A percentile compares a stretch with the other conserved stretches of the same genome.
Conservation (phyloP, 768 basidiomycete species). For the Porpolomopsis calyptriformis region DNA sequence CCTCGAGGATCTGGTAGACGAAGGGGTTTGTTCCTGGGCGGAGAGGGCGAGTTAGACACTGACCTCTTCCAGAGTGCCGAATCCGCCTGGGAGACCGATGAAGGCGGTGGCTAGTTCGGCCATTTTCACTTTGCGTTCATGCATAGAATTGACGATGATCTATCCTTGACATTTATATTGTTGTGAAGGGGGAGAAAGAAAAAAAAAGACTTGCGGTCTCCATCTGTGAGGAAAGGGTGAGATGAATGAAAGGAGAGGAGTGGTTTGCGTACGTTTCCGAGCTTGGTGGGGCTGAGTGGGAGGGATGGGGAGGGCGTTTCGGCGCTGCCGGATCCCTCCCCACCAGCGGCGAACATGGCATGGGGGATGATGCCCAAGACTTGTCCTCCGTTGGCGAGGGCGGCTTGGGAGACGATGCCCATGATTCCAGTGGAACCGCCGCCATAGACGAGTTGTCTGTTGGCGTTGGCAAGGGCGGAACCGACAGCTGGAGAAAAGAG, state of each 20-base stretch:
- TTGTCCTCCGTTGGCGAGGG: slow-evolving; percentile 53
- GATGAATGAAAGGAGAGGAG: not conserved
- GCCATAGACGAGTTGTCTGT: slow-evolving; percentile 72
- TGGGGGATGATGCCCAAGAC: slow-evolving; percentile 72
- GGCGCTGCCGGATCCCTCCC: slow-evolving; percentile 34
- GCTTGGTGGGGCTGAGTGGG: slow-evolving; percentile 8
- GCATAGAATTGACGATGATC: slow-evolving; percentile 75
- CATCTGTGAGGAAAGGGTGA: slow-evolving; percentile 11
- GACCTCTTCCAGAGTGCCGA: slow-evolving; percentile 95
- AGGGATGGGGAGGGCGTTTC: slow-evolving; percentile 16
- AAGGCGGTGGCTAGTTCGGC: slow-evolving; percentile 72
- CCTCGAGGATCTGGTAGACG: slow-evolving; percentile 62
- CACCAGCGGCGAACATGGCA: slow-evolving; percentile 60
- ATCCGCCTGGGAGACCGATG: slow-evolving; percentile 85
- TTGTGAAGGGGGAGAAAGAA: too few relatives aligned
- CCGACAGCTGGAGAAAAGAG: slow-evolving; percentile 50
- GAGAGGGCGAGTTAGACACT: slow-evolving; percentile 5
- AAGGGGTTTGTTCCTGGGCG: not conserved
- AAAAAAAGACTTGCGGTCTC: slow-evolving; percentile 23
- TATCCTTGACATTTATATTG: too few relatives aligned
- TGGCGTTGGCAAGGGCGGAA: slow-evolving; percentile 48
- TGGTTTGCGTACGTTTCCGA: slow-evolving; percentile 11
- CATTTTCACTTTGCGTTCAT: slow-evolving; percentile 88
- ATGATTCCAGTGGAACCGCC: slow-evolving; percentile 79
- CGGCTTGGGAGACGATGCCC: slow-evolving; percentile 67